Base-by-base conservation (phyloP, 1,284 basidiomycete genomes). In the Tylopilus sp. region DNA sequence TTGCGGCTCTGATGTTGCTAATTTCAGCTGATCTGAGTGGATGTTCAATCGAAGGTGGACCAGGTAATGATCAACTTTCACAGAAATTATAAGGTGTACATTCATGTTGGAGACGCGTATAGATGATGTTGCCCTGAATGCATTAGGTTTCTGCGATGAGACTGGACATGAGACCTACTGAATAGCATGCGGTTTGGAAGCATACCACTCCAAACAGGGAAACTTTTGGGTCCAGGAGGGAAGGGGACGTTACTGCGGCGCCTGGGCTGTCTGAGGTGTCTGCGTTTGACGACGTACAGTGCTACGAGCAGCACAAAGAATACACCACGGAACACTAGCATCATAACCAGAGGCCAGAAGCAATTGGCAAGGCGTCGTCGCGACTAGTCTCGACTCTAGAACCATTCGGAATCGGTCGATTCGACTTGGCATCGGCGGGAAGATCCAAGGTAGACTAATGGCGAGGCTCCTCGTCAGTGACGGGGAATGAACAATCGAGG, bases 11-110 rank as follows among this genome's bases (percentile, higher is more conserved):
- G 50, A 18, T 31, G 62, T 65, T 17, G 47, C 50, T 8, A 64
- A 61, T 7, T 38, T 53, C 35, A 59, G 61, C 12, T 63, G 53
- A 45, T 67, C 63, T 3, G 61, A 66, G 37, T 65, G 65, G 24
- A 60, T 60, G 21, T 39, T 52, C 29, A 64, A 63, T 14, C 61
- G 56, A 46, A 41, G 45, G 9, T 66, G 61, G 9, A 65, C n/a
- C 21, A 63, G 36, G 39, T 63, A 57, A 28, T 41, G 53, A 17
- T 54, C 64, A 10, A 66, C 40, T 17, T 59, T 66, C 31, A 47
- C 57, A 14, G 63, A 58, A 42, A 63, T 66, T 39, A 63, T 50
- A 7, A 65, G 28, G 1, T 66, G 24, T 8, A 63, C 44, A 20
- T 57, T 24, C 63, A 64, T 60, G 20, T 54, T 53, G 40, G 66